Evolutionary conservation across 2,329 filamentous ascomycete genomes (phyloP).

Genomic region (Coniochaeta ligniaria): DNA sequence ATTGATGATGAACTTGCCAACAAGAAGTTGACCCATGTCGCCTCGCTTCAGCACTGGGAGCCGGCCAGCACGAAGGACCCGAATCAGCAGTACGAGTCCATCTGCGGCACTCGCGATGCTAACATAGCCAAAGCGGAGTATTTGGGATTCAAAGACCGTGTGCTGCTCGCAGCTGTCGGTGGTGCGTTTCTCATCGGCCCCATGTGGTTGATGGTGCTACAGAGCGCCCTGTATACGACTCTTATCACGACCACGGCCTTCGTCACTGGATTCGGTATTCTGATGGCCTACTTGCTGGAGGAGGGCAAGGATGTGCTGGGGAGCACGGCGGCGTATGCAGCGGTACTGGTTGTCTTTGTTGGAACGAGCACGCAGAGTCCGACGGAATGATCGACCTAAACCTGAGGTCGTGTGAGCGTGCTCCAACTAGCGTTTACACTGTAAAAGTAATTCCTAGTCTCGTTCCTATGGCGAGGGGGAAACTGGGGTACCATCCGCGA

Average conservation of each 20-base stretch:
- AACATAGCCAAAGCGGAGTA: slow-evolving; percentile 1
- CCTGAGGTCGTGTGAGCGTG: no score
- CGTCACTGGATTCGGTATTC: slow-evolving; percentile 10
- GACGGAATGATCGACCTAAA: not conserved
- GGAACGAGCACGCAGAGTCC: not conserved
- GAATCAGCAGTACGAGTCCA: not conserved
- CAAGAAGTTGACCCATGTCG: not conserved
- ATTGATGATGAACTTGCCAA: not conserved
- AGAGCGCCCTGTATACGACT: slow-evolving; percentile 1
- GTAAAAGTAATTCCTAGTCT: no score
- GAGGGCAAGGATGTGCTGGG: slow-evolving; percentile 11
- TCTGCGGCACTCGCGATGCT: slow-evolving; percentile 5
- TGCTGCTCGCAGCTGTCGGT: slow-evolving; percentile 3
- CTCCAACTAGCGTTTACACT: no score
- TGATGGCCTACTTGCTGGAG: slow-evolving; percentile 9
- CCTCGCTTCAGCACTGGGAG: slow-evolving; percentile 5
- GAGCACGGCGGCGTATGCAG: slow-evolving; percentile 6
- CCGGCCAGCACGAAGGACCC: not conserved
- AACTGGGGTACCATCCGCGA: not conserved
- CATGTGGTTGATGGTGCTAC: slow-evolving; percentile 17
- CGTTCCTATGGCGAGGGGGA: not conserved
- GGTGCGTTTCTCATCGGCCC: slow-evolving; percentile 12
- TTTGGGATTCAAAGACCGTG: not conserved
- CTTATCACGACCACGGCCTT: slow-evolving; percentile 10
- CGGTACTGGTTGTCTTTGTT: slow-evolving; percentile 11